phyloP scores from a whole-genome alignment of 306 rosid species.

The Begonia masoniana region DNA sequence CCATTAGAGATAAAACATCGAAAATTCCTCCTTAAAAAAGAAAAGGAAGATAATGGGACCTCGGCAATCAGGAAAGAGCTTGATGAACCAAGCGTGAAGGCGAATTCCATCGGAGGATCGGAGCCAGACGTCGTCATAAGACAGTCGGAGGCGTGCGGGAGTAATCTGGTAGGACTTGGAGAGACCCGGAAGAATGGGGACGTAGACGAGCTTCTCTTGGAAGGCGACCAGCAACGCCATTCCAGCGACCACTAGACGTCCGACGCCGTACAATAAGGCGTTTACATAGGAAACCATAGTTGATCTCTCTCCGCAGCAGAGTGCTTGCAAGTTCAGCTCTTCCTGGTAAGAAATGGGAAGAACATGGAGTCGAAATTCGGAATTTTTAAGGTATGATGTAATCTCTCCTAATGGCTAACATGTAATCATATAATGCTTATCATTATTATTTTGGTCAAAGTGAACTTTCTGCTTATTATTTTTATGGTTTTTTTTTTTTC shows the following conservation, averaged over 20 bases:
- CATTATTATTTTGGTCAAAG: no score
- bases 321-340: neutral
- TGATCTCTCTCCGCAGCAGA: neutral
- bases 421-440: no score
- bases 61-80: slow-evolving; percentile 74
- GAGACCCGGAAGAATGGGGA: slow-evolving; percentile 83
- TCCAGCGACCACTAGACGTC: slow-evolving; percentile 77
- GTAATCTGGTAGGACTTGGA: slow-evolving; percentile 68
- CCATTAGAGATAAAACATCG: no score
- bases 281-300: slow-evolving; percentile 61
- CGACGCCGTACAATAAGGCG: slow-evolving; percentile 66
- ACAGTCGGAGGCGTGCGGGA: slow-evolving; percentile 74
- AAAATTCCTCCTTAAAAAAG: no score
- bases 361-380: neutral
- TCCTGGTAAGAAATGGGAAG: neutral
- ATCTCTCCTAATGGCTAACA: neutral
- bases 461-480: no score
- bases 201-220: slow-evolving; percentile 87
- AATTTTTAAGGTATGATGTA: neutral
- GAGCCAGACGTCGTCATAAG: slow-evolving; percentile 85
- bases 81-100: slow-evolving; percentile 98
- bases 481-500: no score
- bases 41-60: slow-evolving; percentile 27
- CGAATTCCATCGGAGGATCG: slow-evolving; percentile 82
- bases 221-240: slow-evolving; percentile 88